A percentile compares a stretch with the other conserved stretches of the same genome.
These are phyloP conservation scores for Colletotrichum cereale DNA, from an alignment of 2,329 filamentous ascomycete genomes.

Conservation along the genomic window DNA sequence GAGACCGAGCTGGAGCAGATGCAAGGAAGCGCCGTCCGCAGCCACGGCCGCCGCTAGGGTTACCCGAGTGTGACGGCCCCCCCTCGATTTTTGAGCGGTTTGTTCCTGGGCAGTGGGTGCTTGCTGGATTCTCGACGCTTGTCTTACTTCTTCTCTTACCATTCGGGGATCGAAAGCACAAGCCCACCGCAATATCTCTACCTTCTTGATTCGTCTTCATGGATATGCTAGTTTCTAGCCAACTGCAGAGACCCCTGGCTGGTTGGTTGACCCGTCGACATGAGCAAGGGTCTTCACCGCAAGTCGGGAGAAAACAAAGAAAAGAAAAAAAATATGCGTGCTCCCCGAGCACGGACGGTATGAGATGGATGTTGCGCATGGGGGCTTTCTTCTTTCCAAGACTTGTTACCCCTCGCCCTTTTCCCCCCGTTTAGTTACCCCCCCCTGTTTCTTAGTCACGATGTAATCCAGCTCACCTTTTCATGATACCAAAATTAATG, in stretches of 20 bases:
- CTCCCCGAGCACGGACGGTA: conserved; percentile 5
- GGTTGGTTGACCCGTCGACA: conserved; percentile 9
- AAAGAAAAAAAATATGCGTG: neutral
- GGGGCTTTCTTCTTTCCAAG: conserved; percentile 41
- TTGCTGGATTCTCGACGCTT: conserved; percentile 42
- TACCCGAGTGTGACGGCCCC: neutral
- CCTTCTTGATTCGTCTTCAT: conserved; percentile 18
- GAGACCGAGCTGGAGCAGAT: conserved; percentile 94
- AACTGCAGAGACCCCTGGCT: neutral
- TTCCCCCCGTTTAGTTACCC: conserved; percentile 41
- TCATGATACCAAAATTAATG: conserved; percentile 63
- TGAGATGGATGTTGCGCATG: conserved; percentile 28
- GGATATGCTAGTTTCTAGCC: conserved; percentile 33
- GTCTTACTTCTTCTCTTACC: conserved; percentile 40
- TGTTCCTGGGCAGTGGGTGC: conserved; percentile 44
- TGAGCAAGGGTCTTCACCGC: conserved; percentile 1
- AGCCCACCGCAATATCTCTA: conserved; percentile 10
- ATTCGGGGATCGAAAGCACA: conserved; percentile 24
- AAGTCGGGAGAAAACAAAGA: neutral
- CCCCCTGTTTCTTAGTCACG: conserved; percentile 51
- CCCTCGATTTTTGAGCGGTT: conserved; percentile 34
- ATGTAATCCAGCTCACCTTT: conserved; percentile 59
- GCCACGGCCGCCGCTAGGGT: conserved; percentile 87
- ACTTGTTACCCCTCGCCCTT: conserved; percentile 24
- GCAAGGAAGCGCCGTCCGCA: conserved; percentile 91